Base-by-base conservation (phyloP, 208 protist genomes). In the Trypanosoma avium region DNA sequence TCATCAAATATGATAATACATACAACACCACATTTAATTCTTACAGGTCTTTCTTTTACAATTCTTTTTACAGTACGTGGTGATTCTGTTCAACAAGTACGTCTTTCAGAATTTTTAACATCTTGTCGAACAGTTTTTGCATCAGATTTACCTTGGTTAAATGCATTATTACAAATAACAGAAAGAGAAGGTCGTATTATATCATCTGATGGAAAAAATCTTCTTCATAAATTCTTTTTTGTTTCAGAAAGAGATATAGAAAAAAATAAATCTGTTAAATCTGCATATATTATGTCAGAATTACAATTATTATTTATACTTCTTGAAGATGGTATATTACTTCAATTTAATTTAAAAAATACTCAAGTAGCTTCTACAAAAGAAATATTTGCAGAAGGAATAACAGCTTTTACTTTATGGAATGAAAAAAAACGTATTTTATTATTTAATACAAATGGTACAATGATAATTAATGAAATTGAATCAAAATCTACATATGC, bases 111-210 rank as follows among this genome's bases (percentile, higher is more conserved):
- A 27, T 76, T 96, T 26, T 56, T 70, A 46, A 60, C 75, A 33
- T 60, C 52, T 0, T 55, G 68, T 5, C 69, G 87, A 53, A 96
- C 87, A 1, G 73, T 96, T 0, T 82, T 84, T 30, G 86, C 87
- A 0, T 65, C 70, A 2, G 48, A 74, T 22, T 35, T 91, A 22
- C 49, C 70, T 40, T 84, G 72, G 76, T 46, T 79, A 4, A 42
- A 60, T 13, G 81, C 77, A 3, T 61, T 96, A 10, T 56, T 96
- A 26, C 90, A 96, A 57, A 73, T 96, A 3, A 93, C 87, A 5
- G 86, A 87, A 36, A 64, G 60, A 40, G 82, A 96, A 60, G 42
- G 89, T 27, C 72, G 77, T 13, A 64, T 94, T 17, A 61, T 86
- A 32, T 86, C 90, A 0, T 21, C 48, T 6, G 83, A 96, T 52